Base-by-base conservation (phyloP, 345 rosid genomes). In the Pistacia vera region DNA sequence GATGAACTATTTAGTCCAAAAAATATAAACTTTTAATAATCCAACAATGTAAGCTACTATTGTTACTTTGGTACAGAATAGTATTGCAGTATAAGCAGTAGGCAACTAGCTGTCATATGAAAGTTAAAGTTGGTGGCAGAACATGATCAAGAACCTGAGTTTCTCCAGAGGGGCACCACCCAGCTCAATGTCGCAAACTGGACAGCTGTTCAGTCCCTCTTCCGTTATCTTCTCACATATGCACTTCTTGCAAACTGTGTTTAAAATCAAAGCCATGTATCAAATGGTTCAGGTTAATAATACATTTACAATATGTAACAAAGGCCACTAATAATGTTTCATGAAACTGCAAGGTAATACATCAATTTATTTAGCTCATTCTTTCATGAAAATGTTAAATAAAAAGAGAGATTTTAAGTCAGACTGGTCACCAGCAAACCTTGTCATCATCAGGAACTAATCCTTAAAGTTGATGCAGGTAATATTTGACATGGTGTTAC, bases 161-260 rank as follows among this genome's bases (percentile, higher is more conserved):
- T 85, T 86, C 77, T 86, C 85, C 3, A 79, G 57, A 25, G 91
- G 86, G 78, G 81, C 60, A 71, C 82, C 69, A 11, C 91, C 91
- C 8, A 88, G 80, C 33, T 81, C 60, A 49, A 71, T 78, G 41
- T 78, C 74, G 70, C 91, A 88, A 0, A 83, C 81, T 4, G 91
- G 91, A 76, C 91, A 88, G 51, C 49, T 68, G 22, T 76, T 66
- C 59, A 75, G 63, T 46, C 68, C 81, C 52, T 82, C 79, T 22
- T 77, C 80, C 25, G 22, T 60, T 56, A 88, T 75, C 83, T 81
- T 86, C 66, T 75, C 73, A 68, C 77, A 66, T 66, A 88, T 86
- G 81, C 91, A 88, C 64, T 81, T 82, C 68, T 81, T 84, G 89
- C 91, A 88, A 76, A 88, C 89, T 88, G 72, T 77, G 33, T 13